Evolutionary conservation across 495 filamentous ascomycete genomes (phyloP).

Genomic region (Podospora bellae-mahoneyi): DNA sequence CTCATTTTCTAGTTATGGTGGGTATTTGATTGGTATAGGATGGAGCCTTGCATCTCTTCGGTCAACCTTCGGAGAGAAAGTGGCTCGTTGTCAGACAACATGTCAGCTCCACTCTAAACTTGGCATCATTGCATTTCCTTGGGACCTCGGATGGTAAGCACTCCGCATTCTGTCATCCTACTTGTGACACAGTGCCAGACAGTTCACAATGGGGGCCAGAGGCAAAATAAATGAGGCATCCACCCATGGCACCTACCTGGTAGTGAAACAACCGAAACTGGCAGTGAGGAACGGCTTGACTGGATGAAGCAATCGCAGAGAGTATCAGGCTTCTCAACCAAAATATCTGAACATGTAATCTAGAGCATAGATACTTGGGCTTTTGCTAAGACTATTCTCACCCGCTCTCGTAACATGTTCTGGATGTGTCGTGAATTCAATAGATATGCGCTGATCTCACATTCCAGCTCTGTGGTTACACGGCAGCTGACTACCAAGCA

Average conservation of each 20-base stretch:
- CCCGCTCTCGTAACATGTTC: too few relatives aligned
- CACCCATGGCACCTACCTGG: too few relatives aligned
- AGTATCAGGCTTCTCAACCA: too few relatives aligned
- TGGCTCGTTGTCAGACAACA: not conserved
- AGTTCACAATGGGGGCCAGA: too few relatives aligned
- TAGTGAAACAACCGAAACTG: too few relatives aligned
- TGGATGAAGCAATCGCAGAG: too few relatives aligned
- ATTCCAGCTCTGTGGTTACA: not conserved
- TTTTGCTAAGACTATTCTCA: too few relatives aligned
- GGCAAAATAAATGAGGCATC: too few relatives aligned
- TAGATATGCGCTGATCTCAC: not conserved
- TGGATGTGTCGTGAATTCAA: not conserved
- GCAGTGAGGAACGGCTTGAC: too few relatives aligned
- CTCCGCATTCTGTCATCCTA: not conserved
- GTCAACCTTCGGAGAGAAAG: not conserved
- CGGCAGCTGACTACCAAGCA: not conserved
- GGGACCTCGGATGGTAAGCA: not conserved
- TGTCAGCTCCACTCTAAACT: not conserved
- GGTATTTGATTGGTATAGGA: not conserved
- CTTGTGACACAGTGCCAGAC: not conserved
- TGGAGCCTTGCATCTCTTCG: not conserved
- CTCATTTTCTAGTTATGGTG: not conserved
- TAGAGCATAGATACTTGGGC: too few relatives aligned
- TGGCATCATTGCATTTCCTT: not conserved
- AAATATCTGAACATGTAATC: too few relatives aligned